Conservation (phyloP, 2,329 filamentous ascomycete genomes). For the Calonectria multiphialidica region DNA sequence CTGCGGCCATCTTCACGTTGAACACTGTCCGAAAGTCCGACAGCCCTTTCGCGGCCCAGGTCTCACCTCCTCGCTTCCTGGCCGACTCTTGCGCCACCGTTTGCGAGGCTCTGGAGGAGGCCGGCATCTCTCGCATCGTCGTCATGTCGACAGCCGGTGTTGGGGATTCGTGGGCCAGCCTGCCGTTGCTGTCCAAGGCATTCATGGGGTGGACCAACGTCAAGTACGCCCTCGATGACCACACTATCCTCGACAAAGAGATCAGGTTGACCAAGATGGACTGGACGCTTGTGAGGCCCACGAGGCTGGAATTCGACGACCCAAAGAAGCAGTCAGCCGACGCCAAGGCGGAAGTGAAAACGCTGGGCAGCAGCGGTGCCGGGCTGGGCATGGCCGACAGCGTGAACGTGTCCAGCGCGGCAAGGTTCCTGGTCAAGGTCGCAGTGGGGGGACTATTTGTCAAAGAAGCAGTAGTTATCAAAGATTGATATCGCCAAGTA, state of each 20-base stretch:
- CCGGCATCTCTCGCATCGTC: slow-evolving; percentile 48
- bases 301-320: slow-evolving; percentile 47
- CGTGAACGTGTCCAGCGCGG: slow-evolving; percentile 43
- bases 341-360: slow-evolving; percentile 34
- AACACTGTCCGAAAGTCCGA: slow-evolving; percentile 55
- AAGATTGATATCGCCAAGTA: slow-evolving; percentile 16
- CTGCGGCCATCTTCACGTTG: slow-evolving; percentile 53
- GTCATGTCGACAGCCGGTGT: slow-evolving; percentile 55
- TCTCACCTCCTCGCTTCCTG: slow-evolving; percentile 53
- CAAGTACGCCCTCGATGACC: slow-evolving; percentile 54
- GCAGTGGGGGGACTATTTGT: slow-evolving; percentile 42
- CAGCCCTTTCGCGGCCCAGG: slow-evolving; percentile 53
- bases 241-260: slow-evolving; percentile 51
- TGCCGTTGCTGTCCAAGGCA: slow-evolving; percentile 49
- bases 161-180: slow-evolving; percentile 51
- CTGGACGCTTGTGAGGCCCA: slow-evolving; percentile 52
- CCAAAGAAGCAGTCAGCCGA: slow-evolving; percentile 28
- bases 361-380: slow-evolving; percentile 44
- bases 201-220: slow-evolving; percentile 55
- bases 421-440: slow-evolving; percentile 50
- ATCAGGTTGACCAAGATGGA: slow-evolving; percentile 49
- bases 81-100: slow-evolving; percentile 52
- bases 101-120: slow-evolving; percentile 48
- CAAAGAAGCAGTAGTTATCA: slow-evolving; percentile 34
- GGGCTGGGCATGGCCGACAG: slow-evolving; percentile 49